Base-by-base conservation (phyloP, 768 basidiomycete species). In the Suillus subaureus region DNA sequence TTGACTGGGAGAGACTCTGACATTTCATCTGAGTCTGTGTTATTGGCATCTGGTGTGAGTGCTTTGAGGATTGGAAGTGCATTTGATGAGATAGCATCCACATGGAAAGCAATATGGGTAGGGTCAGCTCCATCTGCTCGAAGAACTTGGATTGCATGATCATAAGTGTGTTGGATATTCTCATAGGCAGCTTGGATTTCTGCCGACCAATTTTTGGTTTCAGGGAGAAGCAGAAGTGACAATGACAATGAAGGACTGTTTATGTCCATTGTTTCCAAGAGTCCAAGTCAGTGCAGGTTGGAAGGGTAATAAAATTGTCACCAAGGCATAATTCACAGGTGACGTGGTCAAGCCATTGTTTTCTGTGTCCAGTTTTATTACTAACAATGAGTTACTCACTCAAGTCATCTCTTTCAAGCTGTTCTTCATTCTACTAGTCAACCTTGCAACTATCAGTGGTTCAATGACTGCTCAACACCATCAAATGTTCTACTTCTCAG, bases 51-150 rank as follows among this genome's bases (percentile, higher is more conserved):
- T 21, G 23, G 49, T 51, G 3, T 3, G 3, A 74, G 60, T 6
- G 57, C 69, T n/a, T 64, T 39, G 2, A 74, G 52, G 63, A 68
- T 31, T 8, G 69, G 37, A 63, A 56, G 37, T 47, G 61, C 37
- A 61, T 66, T 7, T n/a, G 64, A 51, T 2, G 57, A 15, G 62
- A 69, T 12, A 51, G 68, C 45, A 33, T 74, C 70, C 35, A 64
- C 39, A 13, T 74, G 70, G 26, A 74, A 66, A 6, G 33, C 42
- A 8, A 74, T 42, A 9, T 51, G 61, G 31, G 64, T 55, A 4
- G 63, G 68, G n/a, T 71, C 68, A 35, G 5, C 52, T 12, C 68
- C 68, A 15, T 71, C 69, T 23, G 65, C 63, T 11, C 12, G 47
- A 43, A 75, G 61, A 12, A 68, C 6, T 0, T 1, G 12, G 3